Percentiles rank a stretch among this genome's conserved stretches.
These are phyloP conservation scores for Ophiostoma sp. DNA, from an alignment of 2,329 filamentous ascomycete genomes.

Conservation along the genomic window DNA sequence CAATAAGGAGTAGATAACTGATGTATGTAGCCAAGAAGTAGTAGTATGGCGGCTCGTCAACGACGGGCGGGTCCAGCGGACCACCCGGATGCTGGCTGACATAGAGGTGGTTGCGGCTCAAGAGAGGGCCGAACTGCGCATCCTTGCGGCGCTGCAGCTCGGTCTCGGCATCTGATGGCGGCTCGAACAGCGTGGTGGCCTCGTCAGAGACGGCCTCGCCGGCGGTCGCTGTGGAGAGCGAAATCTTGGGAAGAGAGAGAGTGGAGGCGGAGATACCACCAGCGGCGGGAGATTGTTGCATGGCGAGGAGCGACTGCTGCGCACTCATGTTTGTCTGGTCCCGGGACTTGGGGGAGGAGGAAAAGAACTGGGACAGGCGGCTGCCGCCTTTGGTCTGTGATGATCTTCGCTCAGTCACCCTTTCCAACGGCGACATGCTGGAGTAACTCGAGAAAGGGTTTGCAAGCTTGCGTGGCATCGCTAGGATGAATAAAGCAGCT, in stretches of 20 bases:
- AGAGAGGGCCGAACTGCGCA: constrained; percentile 86
- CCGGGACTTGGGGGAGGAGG: constrained; percentile 76
- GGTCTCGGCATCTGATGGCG: constrained; percentile 80
- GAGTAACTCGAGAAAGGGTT: constrained; percentile 57
- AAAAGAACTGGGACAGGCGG: constrained; percentile 81
- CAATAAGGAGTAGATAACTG: constrained; percentile 93
- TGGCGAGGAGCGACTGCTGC: constrained; percentile 67
- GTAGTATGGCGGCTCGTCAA: constrained; percentile 96
- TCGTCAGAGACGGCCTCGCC: constrained; percentile 73
- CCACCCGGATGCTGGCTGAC: constrained; percentile 83
- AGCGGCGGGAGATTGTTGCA: constrained; percentile 54
- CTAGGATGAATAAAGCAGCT: constrained; percentile 34
- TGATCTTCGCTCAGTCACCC: constrained; percentile 55
- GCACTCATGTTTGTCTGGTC: constrained; percentile 56
- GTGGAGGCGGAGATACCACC: constrained; percentile 67
- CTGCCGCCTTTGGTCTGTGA: constrained; percentile 66
- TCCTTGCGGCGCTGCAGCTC: constrained; percentile 74
- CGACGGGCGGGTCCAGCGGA: constrained; percentile 76
- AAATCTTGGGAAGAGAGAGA: constrained; percentile 84
- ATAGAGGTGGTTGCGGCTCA: constrained; percentile 79
- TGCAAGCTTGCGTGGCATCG: constrained; percentile 60
- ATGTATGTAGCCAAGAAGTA: constrained; percentile 97
- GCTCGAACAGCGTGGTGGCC: constrained; percentile 77
- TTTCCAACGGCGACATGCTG: constrained; percentile 52
- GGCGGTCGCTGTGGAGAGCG: constrained; percentile 79